Percentiles rank a stretch among this genome's conserved stretches.
These are phyloP conservation scores for Leccinum obscurum DNA, from an alignment of 768 basidiomycete genomes.

Conservation along the genomic window DNA sequence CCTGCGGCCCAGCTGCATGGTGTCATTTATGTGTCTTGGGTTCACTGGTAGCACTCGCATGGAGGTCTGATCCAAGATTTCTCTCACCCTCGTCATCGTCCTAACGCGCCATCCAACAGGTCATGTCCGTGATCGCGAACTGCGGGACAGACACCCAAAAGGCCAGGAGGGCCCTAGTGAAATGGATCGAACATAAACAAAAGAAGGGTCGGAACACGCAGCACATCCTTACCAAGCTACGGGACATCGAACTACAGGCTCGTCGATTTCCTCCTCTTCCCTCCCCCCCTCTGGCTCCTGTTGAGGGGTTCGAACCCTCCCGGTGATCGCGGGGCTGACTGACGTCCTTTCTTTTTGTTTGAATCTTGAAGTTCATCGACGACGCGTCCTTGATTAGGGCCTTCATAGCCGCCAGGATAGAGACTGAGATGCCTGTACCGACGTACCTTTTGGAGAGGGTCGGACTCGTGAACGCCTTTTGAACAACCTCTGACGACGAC, in stretches of 20 bases:
- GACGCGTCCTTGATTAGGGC: background rate
- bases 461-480: background rate
- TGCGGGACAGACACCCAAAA: conserved; percentile 29
- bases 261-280: conserved; percentile 2
- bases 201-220: conserved; percentile 28
- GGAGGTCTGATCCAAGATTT: conserved; percentile 19
- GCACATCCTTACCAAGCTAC: conserved; percentile 30
- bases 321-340: background rate
- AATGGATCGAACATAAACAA: conserved; percentile 32
- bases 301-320: background rate
- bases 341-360: background rate
- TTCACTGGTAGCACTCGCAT: conserved; percentile 31
- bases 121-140: conserved; percentile 33
- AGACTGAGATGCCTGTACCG: background rate
- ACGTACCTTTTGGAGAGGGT: background rate
- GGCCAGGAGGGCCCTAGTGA: conserved; percentile 31
- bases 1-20: background rate
- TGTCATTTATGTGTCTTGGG: conserved; percentile 21
- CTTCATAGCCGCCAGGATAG: background rate
- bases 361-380: background rate
- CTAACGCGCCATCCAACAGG: conserved; percentile 19
- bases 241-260: conserved; percentile 29
- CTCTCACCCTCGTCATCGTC: background rate
- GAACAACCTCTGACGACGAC: background rate
- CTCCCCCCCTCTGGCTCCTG: background rate